Base-by-base conservation (phyloP, 2,329 filamentous ascomycete genomes). In the Talaromyces verruculosus region DNA sequence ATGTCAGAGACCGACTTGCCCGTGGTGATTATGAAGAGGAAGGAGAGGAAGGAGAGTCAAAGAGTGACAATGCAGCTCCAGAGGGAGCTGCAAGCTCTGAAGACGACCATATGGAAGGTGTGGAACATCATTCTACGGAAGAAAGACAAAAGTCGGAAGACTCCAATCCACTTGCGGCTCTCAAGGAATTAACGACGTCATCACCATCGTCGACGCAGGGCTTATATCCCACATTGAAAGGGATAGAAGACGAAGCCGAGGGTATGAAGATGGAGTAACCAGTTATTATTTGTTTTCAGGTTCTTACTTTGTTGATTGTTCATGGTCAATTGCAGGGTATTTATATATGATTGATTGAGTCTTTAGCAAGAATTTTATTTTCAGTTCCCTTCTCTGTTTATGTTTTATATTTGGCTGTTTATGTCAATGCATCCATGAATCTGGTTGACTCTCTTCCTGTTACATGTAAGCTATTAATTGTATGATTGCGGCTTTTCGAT, bases 1-100 rank as follows among this genome's bases (percentile, higher is more conserved):
- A 84, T 74, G 82, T 89, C 69, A 82, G 84, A 64, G 81, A 84
- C 59, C 80, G 84, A 62, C 78, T 89, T 25, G 81, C 85, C 67
- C 76, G 78, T 47, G 83, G 82, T 41, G 84, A 87, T 41, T 87
- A 78, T 65, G 80, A 78, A 10, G 65, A 71, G 5, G 57, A 8
- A 59, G 80, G 78, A 10, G 65, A 71, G 5, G 57, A 7, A 58
- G 57, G 69, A 35, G 28, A 5, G 45, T 53, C 7, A 67, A 64
- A 51, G 33, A 53, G 19, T 71, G 73, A 22, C 72, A 72, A 10
- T 65, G 65, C 67, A 43, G 68, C 63, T 22, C 51, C 17, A 8
- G 25, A 25, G 25, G 25, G 25, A 25, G 28, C 51, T 37, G 51
- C 51, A 37, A 37, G 28, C 8, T n/a, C 62, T n/a, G 17, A 45